Evolutionary conservation across 768 basidiomycete genomes (phyloP).

Genomic region (Termitomyces sp.): DNA sequence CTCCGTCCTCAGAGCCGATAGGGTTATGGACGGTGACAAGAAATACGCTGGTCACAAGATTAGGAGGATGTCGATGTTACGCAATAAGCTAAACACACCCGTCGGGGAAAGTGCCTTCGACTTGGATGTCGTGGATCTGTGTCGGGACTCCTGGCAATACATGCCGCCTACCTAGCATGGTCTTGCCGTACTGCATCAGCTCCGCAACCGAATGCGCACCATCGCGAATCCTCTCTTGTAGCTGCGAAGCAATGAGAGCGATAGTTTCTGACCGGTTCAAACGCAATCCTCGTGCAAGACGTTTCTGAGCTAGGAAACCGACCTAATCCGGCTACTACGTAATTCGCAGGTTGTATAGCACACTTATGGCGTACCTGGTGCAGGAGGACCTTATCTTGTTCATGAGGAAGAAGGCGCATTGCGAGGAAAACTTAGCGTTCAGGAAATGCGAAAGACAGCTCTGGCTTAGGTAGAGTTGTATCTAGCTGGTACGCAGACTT

Average conservation of each 20-base stretch:
- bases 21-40: conserved; percentile 98
- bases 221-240: conserved; percentile 94
- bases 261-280: too few relatives aligned
- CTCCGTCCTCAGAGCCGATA: conserved; percentile 76
- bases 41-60: conserved; percentile 56
- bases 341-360: background rate
- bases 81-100: conserved; percentile 43
- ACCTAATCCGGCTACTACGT: conserved; percentile 37
- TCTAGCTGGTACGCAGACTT: background rate
- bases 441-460: too few relatives aligned
- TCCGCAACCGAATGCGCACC: conserved; percentile 80
- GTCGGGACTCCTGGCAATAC: conserved; percentile 78
- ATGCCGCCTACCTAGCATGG: conserved; percentile 81
- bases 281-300: too few relatives aligned
- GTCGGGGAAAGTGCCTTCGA: conserved; percentile 88
- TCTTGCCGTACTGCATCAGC: conserved; percentile 92
- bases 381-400: conserved; percentile 69
- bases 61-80: conserved; percentile 3
- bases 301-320: conserved; percentile 90
- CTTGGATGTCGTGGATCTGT: conserved; percentile 83
- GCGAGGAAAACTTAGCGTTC: background rate
- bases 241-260: too few relatives aligned
- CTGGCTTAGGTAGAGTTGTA: background rate
- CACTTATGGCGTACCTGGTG: conserved; percentile 44
- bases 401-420: conserved; percentile 73